Percentiles rank a stretch among this genome's conserved stretches.
These are phyloP conservation scores for Rhynchosporium graminicola DNA, from an alignment of 2,329 filamentous ascomycete genomes.

Conservation along the genomic window DNA sequence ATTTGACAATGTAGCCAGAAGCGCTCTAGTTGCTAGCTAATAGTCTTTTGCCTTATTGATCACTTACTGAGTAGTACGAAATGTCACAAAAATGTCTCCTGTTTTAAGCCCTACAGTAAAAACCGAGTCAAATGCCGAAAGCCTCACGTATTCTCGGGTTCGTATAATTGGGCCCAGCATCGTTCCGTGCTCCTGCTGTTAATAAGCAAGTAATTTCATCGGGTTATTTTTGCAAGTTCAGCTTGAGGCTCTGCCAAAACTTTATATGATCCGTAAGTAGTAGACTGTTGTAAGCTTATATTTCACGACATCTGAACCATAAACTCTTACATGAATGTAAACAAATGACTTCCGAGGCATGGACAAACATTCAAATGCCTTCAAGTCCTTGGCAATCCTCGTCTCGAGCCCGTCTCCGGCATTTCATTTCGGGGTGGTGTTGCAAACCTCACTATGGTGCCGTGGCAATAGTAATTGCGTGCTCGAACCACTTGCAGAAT, in stretches of 20 bases:
- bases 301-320: no score
- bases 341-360: neutral
- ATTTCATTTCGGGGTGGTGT: slow-evolving; percentile 13
- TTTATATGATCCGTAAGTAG: no score
- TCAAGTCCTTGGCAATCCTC: slow-evolving; percentile 1
- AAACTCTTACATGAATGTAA: neutral
- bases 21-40: no score
- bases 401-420: neutral
- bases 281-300: no score
- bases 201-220: neutral
- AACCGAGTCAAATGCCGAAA: neutral
- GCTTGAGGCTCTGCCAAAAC: neutral
- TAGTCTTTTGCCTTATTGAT: neutral
- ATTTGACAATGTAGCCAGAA: no score
- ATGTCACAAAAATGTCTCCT: neutral
- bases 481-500: slow-evolving; percentile 20
- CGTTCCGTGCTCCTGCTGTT: neutral
- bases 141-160: neutral
- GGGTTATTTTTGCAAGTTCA: neutral
- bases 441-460: neutral
- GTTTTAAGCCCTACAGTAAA: neutral
- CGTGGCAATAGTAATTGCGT: slow-evolving; percentile 29
- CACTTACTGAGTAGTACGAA: neutral
- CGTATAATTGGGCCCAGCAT: neutral
- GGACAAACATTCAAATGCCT: slow-evolving; percentile 3